phyloP scores from a whole-genome alignment of 2,329 filamentous ascomycete species.

The Cercospora citrullina region DNA sequence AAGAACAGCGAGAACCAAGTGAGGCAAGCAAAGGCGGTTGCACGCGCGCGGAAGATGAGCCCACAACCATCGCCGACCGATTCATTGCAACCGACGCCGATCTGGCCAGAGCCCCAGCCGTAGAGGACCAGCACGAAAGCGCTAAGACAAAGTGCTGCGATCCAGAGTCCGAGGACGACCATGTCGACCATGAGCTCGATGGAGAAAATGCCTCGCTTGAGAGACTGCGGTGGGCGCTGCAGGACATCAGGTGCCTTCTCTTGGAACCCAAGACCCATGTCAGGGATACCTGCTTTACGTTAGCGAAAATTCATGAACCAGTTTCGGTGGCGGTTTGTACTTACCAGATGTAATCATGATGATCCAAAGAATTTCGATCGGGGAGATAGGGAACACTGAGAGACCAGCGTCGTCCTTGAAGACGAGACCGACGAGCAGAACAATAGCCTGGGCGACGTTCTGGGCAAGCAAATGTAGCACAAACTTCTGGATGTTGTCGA shows the following conservation, averaged over 20 bases:
- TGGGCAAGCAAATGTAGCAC: slow-evolving; percentile 89
- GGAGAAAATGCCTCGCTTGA: slow-evolving; percentile 70
- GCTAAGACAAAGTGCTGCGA: slow-evolving; percentile 64
- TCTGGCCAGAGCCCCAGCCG: slow-evolving; percentile 52
- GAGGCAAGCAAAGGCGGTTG: slow-evolving; percentile 71
- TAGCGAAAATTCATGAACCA: background rate
- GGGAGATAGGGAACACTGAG: slow-evolving; percentile 82
- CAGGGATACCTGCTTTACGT: slow-evolving; percentile 58
- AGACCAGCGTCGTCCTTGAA: slow-evolving; percentile 72
- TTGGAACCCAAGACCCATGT: slow-evolving; percentile 84
- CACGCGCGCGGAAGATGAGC: slow-evolving; percentile 68
- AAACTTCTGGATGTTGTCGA: slow-evolving; percentile 88
- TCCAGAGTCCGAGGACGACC: slow-evolving; percentile 74
- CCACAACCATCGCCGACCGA: slow-evolving; percentile 57
- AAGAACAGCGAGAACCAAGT: slow-evolving; percentile 77
- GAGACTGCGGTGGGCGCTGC: slow-evolving; percentile 72
- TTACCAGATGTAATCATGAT: slow-evolving; percentile 84
- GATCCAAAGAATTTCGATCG: slow-evolving; percentile 85
- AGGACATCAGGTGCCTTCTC: slow-evolving; percentile 74
- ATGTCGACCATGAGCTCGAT: slow-evolving; percentile 76
- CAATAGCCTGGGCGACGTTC: slow-evolving; percentile 86
- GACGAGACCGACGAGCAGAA: slow-evolving; percentile 75
- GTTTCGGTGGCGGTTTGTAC: background rate
- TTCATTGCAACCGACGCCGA: slow-evolving; percentile 63
- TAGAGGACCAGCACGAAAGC: slow-evolving; percentile 66